Evolutionary conservation across 2,329 filamentous ascomycete genomes (phyloP).

Genomic region (Pseudonectria buxi): DNA sequence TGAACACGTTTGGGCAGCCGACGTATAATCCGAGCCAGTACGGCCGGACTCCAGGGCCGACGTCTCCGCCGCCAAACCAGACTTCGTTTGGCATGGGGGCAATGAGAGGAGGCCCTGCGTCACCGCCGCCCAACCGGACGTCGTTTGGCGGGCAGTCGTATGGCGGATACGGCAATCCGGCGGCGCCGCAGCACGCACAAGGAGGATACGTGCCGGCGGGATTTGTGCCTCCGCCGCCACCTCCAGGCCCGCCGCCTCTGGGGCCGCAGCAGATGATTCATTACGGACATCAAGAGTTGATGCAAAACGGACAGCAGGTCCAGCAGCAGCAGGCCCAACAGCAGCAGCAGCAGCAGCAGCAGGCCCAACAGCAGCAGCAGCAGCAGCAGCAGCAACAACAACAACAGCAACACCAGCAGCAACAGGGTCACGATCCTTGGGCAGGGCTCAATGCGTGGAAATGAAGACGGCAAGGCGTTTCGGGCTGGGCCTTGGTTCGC

Average conservation of each 20-base stretch:
- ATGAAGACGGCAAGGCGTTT: not conserved
- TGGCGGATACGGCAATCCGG: slow-evolving; percentile 32
- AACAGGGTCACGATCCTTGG: slow-evolving; percentile 43
- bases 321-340: too few species aligned
- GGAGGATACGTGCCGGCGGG: slow-evolving; percentile 45
- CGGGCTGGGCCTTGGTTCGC: too few species aligned
- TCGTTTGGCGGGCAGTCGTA: slow-evolving; percentile 34
- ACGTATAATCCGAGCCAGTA: slow-evolving; percentile 54
- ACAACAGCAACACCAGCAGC: slow-evolving; percentile 15
- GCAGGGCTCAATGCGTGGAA: slow-evolving; percentile 48
- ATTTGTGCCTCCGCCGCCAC: slow-evolving; percentile 57
- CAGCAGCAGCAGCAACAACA: too few species aligned
- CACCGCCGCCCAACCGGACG: slow-evolving; percentile 53
- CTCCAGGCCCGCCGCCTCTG: slow-evolving; percentile 55
- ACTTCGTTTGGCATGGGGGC: slow-evolving; percentile 37
- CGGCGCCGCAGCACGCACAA: slow-evolving; percentile 34
- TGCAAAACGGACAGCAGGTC: too few species aligned
- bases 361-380: too few species aligned
- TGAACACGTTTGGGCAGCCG: slow-evolving; percentile 42
- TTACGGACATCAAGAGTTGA: slow-evolving; percentile 34
- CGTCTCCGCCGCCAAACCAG: slow-evolving; percentile 59
- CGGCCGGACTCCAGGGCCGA: slow-evolving; percentile 50
- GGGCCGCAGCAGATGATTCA: slow-evolving; percentile 58
- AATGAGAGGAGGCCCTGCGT: slow-evolving; percentile 35
- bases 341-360: too few species aligned